These are phyloP conservation scores for Aspergillus fumigatiaffinis DNA, from an alignment of 2,329 filamentous ascomycete genomes.

Conservation along the genomic window DNA sequence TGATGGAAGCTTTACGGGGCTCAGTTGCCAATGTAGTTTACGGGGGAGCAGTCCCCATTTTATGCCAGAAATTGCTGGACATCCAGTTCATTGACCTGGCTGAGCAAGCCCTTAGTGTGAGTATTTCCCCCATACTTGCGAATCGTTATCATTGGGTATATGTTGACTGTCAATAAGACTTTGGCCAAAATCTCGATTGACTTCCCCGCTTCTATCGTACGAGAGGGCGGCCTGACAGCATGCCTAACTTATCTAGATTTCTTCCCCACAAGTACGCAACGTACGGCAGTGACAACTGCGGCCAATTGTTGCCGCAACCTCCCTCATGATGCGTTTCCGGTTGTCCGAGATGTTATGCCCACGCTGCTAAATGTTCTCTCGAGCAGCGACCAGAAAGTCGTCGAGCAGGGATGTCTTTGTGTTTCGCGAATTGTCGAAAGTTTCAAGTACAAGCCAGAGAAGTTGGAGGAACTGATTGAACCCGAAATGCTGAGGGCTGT, in stretches of 20 bases:
- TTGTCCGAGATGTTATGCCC: conserved; percentile 93
- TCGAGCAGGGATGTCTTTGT: conserved; percentile 93
- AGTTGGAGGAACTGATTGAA: conserved; percentile 88
- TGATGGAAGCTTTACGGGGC: conserved; percentile 94
- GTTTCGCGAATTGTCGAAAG: conserved; percentile 96
- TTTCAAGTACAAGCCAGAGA: conserved; percentile 82
- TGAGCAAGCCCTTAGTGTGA: conserved; percentile 84
- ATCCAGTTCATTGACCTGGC: conserved; percentile 97
- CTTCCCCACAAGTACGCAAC: conserved; percentile 93
- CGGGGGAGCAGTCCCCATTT: conserved; percentile 87
- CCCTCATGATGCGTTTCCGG: conserved; percentile 84
- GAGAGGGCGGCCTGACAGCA: conserved; percentile 91
- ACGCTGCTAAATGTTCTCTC: conserved; percentile 84
- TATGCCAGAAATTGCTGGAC: conserved; percentile 92
- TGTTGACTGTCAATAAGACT: conserved; percentile 50
- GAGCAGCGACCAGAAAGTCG: conserved; percentile 92
- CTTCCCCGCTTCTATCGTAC: conserved; percentile 90
- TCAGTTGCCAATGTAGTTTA: conserved; percentile 96
- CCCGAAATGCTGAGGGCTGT: conserved; percentile 81
- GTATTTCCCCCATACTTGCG: conserved; percentile 22
- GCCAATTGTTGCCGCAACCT: conserved; percentile 98
- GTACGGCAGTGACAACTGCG: conserved; percentile 93
- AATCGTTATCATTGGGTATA: conserved; percentile 1
- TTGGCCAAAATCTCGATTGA: conserved; percentile 96
- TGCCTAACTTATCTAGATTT: conserved; percentile 96